These are phyloP conservation scores for Tubosaeta brunneosetosa DNA, from an alignment of 768 basidiomycete genomes.

Conservation along the genomic window DNA sequence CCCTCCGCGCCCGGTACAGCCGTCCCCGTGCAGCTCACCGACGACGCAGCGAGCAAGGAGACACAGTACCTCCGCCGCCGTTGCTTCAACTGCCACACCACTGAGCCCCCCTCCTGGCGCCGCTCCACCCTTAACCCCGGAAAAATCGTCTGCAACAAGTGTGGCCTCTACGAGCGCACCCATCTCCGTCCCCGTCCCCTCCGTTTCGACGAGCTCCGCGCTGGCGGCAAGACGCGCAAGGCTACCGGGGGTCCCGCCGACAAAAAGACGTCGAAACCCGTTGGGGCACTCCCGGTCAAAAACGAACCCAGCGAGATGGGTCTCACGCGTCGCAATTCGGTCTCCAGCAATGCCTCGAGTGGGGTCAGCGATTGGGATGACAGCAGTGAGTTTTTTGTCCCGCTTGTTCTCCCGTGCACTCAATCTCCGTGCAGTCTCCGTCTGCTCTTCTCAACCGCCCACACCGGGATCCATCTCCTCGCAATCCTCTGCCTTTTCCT, in stretches of 20 bases:
- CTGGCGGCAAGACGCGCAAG: constrained; percentile 80
- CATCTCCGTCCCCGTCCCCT: constrained; percentile 78
- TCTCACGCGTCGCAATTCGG: constrained; percentile 55
- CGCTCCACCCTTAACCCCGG: constrained; percentile 84
- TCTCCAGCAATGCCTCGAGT: constrained; percentile 52
- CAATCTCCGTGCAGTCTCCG: constrained; percentile 17
- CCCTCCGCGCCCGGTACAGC: constrained; percentile 36
- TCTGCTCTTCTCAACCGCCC: constrained; percentile 32
- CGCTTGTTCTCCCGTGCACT: not conserved
- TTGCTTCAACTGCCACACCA: constrained; percentile 90
- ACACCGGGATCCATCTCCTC: constrained; percentile 48
- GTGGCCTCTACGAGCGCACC: constrained; percentile 86
- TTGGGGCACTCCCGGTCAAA: constrained; percentile 47
- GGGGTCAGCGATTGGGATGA: constrained; percentile 78
- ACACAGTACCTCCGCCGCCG: constrained; percentile 85
- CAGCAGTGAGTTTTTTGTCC: constrained; percentile 47
- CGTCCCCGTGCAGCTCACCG: constrained; percentile 78
- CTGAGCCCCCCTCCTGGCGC: constrained; percentile 86
- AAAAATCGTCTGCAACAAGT: constrained; percentile 94
- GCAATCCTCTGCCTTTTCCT: constrained; percentile 61
- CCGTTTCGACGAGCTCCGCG: constrained; percentile 82
- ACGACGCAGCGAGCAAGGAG: constrained; percentile 87
- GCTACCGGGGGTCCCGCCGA: constrained; percentile 20
- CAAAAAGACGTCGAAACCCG: constrained; percentile 31
- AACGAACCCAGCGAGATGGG: constrained; percentile 55